phyloP scores from a whole-genome alignment of 169 alveolate species.

The Plasmodium falciparum region DNA sequence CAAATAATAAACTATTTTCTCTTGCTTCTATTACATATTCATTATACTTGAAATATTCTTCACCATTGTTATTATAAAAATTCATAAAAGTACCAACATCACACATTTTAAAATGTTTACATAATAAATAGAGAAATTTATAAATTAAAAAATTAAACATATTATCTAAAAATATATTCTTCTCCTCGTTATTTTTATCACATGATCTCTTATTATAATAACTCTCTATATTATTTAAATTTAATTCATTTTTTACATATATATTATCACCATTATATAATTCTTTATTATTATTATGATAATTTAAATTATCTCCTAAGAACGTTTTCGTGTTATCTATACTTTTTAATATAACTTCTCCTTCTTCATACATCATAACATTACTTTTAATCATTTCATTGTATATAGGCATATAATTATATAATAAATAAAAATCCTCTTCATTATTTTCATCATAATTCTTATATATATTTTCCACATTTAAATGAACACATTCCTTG shows the following conservation, averaged over 20 bases:
- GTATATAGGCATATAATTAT: constrained; percentile 75
- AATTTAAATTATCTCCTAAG: background rate
- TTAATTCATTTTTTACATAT: background rate
- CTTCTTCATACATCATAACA: background rate
- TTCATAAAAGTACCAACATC: constrained; percentile 15
- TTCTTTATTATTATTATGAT: background rate
- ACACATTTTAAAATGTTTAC: constrained; percentile 42
- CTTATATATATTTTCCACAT: background rate
- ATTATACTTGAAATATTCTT: constrained; percentile 1
- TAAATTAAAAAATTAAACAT: constrained; percentile 62
- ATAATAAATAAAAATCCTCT: constrained; percentile 37
- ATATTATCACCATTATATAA: background rate
- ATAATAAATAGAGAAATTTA: constrained; percentile 45
- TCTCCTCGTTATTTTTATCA: constrained; percentile 20
- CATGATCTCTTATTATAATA: background rate
- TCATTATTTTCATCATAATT: background rate
- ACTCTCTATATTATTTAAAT: background rate
- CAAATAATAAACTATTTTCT: background rate
- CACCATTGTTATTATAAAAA: constrained; percentile 22
- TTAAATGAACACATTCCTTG: background rate
- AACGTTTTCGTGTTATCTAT: background rate
- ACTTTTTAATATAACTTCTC: background rate
- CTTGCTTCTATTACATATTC: background rate
- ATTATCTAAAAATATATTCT: constrained; percentile 48
- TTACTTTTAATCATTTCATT: constrained; percentile 24